Evolutionary conservation across 140 eudicot species (phyloP).

Genomic region (Erigeron philadelphicus): DNA sequence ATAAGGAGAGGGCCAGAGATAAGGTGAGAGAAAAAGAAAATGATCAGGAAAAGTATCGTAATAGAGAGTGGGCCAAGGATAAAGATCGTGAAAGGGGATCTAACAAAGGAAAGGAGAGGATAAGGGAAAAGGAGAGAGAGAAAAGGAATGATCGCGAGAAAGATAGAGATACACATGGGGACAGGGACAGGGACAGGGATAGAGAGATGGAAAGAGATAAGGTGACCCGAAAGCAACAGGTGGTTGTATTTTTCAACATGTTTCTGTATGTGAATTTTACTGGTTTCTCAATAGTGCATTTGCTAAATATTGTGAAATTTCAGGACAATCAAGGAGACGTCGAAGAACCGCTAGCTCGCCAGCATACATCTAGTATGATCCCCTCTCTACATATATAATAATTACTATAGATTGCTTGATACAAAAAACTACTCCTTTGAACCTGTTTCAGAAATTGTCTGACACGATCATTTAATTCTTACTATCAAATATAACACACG

Average conservation of each 20-base stretch:
- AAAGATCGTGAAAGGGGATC: constrained; percentile 34
- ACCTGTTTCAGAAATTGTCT: too few relatives aligned
- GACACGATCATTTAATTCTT: too few relatives aligned
- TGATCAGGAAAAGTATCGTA: constrained; percentile 46
- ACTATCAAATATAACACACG: background rate
- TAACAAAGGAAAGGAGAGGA: constrained; percentile 29
- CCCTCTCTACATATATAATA: constrained; percentile 11
- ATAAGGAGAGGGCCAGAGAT: constrained; percentile 50
- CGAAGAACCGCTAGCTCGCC: constrained; percentile 45
- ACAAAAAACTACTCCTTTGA: too few relatives aligned
- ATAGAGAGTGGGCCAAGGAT: constrained; percentile 38
- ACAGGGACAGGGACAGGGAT: constrained; percentile 37
- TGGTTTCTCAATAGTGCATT: constrained; percentile 16
- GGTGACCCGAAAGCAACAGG: constrained; percentile 41
- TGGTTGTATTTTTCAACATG: constrained; percentile 29
- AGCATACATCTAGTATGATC: constrained; percentile 46
- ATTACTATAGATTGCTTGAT: background rate
- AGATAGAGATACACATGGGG: constrained; percentile 40
- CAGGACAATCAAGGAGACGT: constrained; percentile 82
- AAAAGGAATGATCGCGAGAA: constrained; percentile 42
- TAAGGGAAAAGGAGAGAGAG: constrained; percentile 42
- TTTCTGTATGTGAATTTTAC: constrained; percentile 7
- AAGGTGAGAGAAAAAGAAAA: constrained; percentile 48
- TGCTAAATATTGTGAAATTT: constrained; percentile 21
- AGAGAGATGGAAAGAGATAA: constrained; percentile 44